Evolutionary conservation across 2,329 filamentous ascomycete genomes (phyloP).

Genomic region (Aspergillus flavus): DNA sequence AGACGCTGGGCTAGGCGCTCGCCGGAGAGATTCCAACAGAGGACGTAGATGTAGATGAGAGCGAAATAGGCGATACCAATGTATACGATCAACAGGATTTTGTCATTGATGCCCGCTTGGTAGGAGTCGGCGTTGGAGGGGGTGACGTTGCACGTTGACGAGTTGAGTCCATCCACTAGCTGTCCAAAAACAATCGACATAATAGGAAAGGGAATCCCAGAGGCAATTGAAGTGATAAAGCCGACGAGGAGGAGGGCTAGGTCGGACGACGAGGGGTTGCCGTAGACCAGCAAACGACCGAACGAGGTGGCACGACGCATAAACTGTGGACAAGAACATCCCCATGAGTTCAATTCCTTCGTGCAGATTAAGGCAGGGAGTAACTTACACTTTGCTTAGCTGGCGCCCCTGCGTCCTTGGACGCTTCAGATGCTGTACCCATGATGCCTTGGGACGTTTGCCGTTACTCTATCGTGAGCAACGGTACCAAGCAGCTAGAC

Average conservation of each 20-base stretch:
- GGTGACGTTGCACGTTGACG: slow-evolving; percentile 25
- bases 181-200: slow-evolving; percentile 45
- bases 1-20: slow-evolving; percentile 66
- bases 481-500: neutral
- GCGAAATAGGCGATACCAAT: slow-evolving; percentile 65
- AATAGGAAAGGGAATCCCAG: slow-evolving; percentile 42
- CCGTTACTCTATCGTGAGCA: neutral
- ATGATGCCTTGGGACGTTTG: neutral
- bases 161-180: slow-evolving; percentile 42
- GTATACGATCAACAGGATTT: slow-evolving; percentile 64
- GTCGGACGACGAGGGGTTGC: slow-evolving; percentile 16
- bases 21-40: slow-evolving; percentile 66
- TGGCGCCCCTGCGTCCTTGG: neutral
- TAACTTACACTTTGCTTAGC: neutral
- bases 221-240: slow-evolving; percentile 34
- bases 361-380: neutral
- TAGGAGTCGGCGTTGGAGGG: slow-evolving; percentile 19
- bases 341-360: neutral
- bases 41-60: slow-evolving; percentile 65
- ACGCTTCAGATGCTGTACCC: neutral
- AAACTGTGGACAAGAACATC: neutral
- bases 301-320: neutral
- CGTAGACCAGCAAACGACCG: slow-evolving; percentile 6
- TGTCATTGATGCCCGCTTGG: slow-evolving; percentile 45
- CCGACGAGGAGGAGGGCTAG: slow-evolving; percentile 30